Evolutionary conservation across 1,284 basidiomycete species (phyloP).

Genomic region (Pseudomicrostroma phylloplanum): DNA sequence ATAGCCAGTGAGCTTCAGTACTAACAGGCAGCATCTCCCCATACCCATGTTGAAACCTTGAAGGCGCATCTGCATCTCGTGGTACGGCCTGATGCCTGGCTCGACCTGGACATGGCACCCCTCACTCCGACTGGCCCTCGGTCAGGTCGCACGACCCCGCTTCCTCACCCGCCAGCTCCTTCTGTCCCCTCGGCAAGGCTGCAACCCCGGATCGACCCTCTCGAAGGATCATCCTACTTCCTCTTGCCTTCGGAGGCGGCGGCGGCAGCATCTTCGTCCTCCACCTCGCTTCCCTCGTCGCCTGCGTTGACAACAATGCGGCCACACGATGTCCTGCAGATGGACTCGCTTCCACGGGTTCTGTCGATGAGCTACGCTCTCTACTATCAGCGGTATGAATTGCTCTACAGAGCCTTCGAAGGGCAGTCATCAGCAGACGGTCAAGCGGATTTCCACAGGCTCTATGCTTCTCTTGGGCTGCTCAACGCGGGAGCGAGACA

Average conservation of each 20-base stretch:
- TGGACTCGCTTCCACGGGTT: not conserved
- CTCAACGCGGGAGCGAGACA: too few relatives aligned
- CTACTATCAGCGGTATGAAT: conserved; percentile 8
- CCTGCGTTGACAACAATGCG: not conserved
- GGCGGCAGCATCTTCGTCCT: too few relatives aligned
- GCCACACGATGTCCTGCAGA: too few relatives aligned
- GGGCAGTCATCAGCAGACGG: not conserved
- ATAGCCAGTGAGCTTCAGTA: too few relatives aligned
- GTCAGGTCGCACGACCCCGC: not conserved
- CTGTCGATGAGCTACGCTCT: not conserved
- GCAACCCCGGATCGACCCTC: not conserved
- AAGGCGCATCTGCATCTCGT: conserved; percentile 30
- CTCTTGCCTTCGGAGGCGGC: not conserved
- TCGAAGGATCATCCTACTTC: conserved; percentile 11
- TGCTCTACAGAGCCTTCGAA: conserved; percentile 6
- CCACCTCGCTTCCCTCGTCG: not conserved
- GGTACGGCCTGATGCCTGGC: conserved; percentile 41
- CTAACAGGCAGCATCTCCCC: too few relatives aligned
- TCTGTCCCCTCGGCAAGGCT: not conserved
- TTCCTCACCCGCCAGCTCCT: not conserved
- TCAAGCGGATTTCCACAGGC: too few relatives aligned
- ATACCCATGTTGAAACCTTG: too few relatives aligned
- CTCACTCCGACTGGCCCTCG: conserved; percentile 5
- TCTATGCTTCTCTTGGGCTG: too few relatives aligned
- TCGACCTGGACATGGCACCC: not conserved